These are phyloP conservation scores for Epichloe gansuensis DNA, from an alignment of 2,329 filamentous ascomycete species.

Conservation along the genomic window DNA sequence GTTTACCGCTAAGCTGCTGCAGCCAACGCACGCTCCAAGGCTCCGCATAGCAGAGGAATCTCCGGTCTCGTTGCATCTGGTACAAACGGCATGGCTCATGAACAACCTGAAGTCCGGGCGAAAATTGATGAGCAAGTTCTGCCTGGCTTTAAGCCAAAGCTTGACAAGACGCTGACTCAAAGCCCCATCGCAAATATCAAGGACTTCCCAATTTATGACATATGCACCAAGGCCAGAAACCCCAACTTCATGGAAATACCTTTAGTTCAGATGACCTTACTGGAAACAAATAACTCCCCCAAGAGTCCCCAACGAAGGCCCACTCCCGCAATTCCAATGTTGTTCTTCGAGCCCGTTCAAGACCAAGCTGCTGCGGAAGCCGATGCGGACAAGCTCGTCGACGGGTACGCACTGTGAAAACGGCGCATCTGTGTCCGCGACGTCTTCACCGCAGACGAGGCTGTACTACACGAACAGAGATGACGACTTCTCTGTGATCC, in stretches of 20 bases:
- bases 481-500: background rate
- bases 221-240: slow-evolving; percentile 29
- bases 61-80: slow-evolving; percentile 12
- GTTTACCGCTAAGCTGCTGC: no score
- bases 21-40: slow-evolving; percentile 11
- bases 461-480: background rate
- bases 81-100: slow-evolving; percentile 10
- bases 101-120: slow-evolving; percentile 9
- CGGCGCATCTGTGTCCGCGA: no score
- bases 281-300: no score
- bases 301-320: no score
- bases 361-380: background rate
- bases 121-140: slow-evolving; percentile 10
- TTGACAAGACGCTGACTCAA: slow-evolving; percentile 14
- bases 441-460: background rate
- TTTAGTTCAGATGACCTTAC: background rate
- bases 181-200: slow-evolving; percentile 12
- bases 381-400: background rate
- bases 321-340: background rate
- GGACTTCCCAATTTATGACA: slow-evolving; percentile 21
- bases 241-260: background rate
- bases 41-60: slow-evolving; percentile 13
- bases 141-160: slow-evolving; percentile 15
- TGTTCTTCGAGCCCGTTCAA: background rate
- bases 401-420: background rate